Evolutionary conservation across 2,329 filamentous ascomycete species (phyloP).

Genomic region (Lachnellula subtilissima): DNA sequence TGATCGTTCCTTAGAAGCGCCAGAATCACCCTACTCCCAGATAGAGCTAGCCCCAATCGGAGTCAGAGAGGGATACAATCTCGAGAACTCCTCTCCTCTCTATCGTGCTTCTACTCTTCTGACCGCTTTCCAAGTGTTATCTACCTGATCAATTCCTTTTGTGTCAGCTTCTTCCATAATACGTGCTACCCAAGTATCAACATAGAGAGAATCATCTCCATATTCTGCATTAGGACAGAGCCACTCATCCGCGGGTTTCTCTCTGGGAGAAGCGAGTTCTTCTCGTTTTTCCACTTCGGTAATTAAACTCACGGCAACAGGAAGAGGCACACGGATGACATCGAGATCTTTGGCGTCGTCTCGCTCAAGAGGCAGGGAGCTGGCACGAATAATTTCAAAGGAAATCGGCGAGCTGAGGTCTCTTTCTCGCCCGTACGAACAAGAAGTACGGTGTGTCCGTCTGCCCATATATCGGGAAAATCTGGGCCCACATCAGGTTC

Average conservation of each 20-base stretch:
- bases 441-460: not conserved
- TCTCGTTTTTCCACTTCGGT: not conserved
- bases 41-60: not conserved
- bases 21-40: not conserved
- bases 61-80: not conserved
- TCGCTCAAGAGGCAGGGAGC: not conserved
- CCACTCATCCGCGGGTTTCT: not conserved
- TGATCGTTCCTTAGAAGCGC: too few species aligned
- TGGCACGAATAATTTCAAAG: not conserved
- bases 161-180: not conserved
- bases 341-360: not conserved
- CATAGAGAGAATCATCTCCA: not conserved
- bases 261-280: not conserved
- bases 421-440: not conserved
- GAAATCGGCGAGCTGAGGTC: not conserved
- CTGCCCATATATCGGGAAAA: too few species aligned
- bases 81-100: not conserved
- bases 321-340: not conserved
- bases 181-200: not conserved
- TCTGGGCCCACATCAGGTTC: too few species aligned
- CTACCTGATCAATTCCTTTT: not conserved
- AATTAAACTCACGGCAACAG: not conserved
- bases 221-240: not conserved
- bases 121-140: not conserved
- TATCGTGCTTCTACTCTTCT: not conserved